phyloP scores from a whole-genome alignment of 257 asterid species.

The Marsdenia floribunda region DNA sequence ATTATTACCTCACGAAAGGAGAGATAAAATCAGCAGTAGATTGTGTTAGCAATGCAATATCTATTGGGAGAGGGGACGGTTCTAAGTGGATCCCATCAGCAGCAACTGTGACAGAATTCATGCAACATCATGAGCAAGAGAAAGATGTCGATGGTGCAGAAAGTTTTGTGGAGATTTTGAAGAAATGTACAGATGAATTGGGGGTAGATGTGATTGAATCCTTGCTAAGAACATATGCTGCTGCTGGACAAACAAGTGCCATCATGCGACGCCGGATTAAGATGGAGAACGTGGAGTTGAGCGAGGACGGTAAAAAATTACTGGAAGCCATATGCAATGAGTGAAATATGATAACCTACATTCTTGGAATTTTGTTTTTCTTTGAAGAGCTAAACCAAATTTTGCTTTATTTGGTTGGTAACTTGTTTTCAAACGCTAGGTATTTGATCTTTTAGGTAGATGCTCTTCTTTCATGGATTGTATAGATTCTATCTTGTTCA shows the following conservation, averaged over 20 bases:
- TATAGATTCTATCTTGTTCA: neutral
- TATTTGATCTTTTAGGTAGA: slow-evolving; percentile 5
- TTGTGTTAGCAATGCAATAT: slow-evolving; percentile 51
- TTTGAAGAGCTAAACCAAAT: neutral
- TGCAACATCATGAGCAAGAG: slow-evolving; percentile 55
- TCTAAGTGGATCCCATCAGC: slow-evolving; percentile 58
- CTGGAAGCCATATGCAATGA: slow-evolving; percentile 48
- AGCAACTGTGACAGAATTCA: slow-evolving; percentile 37
- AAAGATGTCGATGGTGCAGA: slow-evolving; percentile 78
- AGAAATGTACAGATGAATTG: slow-evolving; percentile 46
- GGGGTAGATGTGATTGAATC: slow-evolving; percentile 52
- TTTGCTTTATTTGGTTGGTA: neutral
- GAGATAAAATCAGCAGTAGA: slow-evolving; percentile 50
- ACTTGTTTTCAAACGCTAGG: neutral
- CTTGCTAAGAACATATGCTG: slow-evolving; percentile 63
- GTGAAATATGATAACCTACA: slow-evolving; percentile 26
- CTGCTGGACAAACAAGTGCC: slow-evolving; percentile 61
- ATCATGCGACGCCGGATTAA: slow-evolving; percentile 61
- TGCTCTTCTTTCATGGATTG: neutral
- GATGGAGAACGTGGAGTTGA: slow-evolving; percentile 82
- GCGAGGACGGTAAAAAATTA: slow-evolving; percentile 59
- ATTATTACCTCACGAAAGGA: slow-evolving; percentile 55
- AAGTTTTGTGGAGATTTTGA: slow-evolving; percentile 47
- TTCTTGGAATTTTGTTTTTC: slow-evolving; percentile 5
- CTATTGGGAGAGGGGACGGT: slow-evolving; percentile 61